Percentiles rank a stretch among this genome's conserved stretches.
Evolutionary conservation across 164 flowering plant species (phyloP).

Genomic region (Annona squamosa): DNA sequence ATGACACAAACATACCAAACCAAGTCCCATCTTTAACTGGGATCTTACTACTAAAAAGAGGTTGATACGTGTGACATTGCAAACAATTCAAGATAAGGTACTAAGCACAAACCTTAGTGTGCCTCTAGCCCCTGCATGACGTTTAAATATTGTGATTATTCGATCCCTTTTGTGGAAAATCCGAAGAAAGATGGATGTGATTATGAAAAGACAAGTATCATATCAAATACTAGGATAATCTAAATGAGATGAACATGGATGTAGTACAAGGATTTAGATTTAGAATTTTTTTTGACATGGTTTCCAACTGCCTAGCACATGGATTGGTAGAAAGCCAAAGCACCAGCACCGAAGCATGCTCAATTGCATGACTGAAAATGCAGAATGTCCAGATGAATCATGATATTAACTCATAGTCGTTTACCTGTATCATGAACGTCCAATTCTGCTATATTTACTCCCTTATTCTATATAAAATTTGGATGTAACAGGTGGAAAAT

Average conservation of each 20-base stretch:
- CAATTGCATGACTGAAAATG: background rate
- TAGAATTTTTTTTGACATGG: background rate
- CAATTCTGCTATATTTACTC: background rate
- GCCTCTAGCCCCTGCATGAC: too few relatives aligned
- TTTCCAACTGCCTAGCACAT: background rate
- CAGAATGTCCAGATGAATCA: background rate
- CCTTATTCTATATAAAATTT: slow-evolving; percentile 75
- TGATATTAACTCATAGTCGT: background rate
- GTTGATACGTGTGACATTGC: too few relatives aligned
- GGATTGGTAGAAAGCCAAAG: background rate
- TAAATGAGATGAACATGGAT: background rate
- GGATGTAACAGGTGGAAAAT: slow-evolving; percentile 34
- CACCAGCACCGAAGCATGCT: background rate
- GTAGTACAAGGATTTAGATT: background rate
- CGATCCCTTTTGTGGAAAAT: too few relatives aligned
- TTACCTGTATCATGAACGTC: slow-evolving; percentile 6
- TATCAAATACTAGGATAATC: too few relatives aligned
- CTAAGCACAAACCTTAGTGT: too few relatives aligned
- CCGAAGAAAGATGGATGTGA: too few relatives aligned
- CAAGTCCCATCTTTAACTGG: too few relatives aligned
- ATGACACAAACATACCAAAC: too few relatives aligned
- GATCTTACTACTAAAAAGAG: too few relatives aligned
- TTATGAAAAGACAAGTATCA: too few relatives aligned
- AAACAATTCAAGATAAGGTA: too few relatives aligned
- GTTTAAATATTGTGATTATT: too few relatives aligned